phyloP scores from a whole-genome alignment of 2,329 filamentous ascomycete genomes.

The Pseudopyricularia javanii region DNA sequence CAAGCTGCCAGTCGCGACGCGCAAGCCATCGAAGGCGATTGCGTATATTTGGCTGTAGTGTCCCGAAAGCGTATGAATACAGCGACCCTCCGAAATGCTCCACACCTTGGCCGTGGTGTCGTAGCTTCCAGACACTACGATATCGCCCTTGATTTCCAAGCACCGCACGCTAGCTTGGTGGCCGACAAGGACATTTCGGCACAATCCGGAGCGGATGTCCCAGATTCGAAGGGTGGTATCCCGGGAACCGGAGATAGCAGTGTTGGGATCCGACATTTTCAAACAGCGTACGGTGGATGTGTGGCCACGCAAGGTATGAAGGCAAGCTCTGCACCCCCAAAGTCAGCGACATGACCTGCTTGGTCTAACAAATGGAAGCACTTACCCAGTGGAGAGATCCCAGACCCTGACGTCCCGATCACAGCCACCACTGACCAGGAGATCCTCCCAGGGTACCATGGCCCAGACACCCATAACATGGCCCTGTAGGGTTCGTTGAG shows the following conservation, averaged over 20 bases:
- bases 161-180: slow-evolving; percentile 94
- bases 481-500: slow-evolving; percentile 79
- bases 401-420: slow-evolving; percentile 94
- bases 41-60: slow-evolving; percentile 99
- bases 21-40: slow-evolving; percentile 88
- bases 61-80: slow-evolving; percentile 76
- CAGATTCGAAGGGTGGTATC: slow-evolving; percentile 92
- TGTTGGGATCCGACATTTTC: slow-evolving; percentile 92
- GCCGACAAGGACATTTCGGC: slow-evolving; percentile 82
- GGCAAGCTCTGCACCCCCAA: slow-evolving; percentile 41
- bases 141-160: slow-evolving; percentile 88
- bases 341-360: not conserved
- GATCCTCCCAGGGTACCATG: slow-evolving; percentile 94
- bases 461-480: slow-evolving; percentile 99
- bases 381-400: slow-evolving; percentile 87
- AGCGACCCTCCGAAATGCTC: slow-evolving; percentile 93
- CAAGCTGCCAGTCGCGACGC: slow-evolving; percentile 88
- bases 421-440: slow-evolving; percentile 88
- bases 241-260: slow-evolving; percentile 89
- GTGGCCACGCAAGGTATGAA: slow-evolving; percentile 81
- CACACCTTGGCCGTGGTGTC: slow-evolving; percentile 95
- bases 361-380: not conserved
- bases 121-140: slow-evolving; percentile 96
- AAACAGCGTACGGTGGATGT: slow-evolving; percentile 94
- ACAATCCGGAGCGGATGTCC: slow-evolving; percentile 81